phyloP scores from a whole-genome alignment of 164 flowering plant species.

The Amborella trichopoda region DNA sequence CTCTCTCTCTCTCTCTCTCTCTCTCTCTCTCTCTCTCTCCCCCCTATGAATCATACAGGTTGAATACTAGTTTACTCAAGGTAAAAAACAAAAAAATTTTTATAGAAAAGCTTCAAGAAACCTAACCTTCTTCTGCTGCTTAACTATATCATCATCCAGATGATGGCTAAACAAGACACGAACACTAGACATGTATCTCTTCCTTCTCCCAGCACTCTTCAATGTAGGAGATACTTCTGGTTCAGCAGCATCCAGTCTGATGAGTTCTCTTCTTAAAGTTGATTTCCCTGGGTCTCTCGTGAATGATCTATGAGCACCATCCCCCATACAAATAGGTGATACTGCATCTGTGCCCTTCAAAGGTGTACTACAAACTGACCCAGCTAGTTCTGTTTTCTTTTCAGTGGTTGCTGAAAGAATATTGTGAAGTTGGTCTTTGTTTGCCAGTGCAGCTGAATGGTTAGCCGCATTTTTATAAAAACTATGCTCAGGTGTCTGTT shows the following conservation, averaged over 20 bases:
- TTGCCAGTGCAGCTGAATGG: too few relatives aligned
- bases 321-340: constrained; percentile 73
- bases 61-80: too few relatives aligned
- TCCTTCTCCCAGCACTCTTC: constrained; percentile 38
- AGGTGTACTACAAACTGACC: constrained; percentile 38
- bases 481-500: too few relatives aligned
- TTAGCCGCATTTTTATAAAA: too few relatives aligned
- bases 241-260: constrained; percentile 17
- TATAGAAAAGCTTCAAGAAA: too few relatives aligned
- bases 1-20: too few relatives aligned
- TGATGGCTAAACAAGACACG: constrained; percentile 75
- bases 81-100: too few relatives aligned
- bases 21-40: too few relatives aligned
- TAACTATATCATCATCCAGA: constrained; percentile 59
- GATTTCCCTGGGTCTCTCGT: constrained; percentile 28
- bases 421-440: too few relatives aligned
- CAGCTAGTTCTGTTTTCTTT: constrained; percentile 12
- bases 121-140: constrained; percentile 78
- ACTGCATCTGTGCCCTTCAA: constrained; percentile 18
- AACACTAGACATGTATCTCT: constrained; percentile 50
- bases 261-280: constrained; percentile 32
- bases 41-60: too few relatives aligned
- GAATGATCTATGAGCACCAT: constrained; percentile 43
- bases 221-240: constrained; percentile 12
- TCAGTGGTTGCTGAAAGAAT: constrained; percentile 20